Evolutionary conservation across 306 rosid species (phyloP).

Genomic region (Psophocarpus tetragonolobus): DNA sequence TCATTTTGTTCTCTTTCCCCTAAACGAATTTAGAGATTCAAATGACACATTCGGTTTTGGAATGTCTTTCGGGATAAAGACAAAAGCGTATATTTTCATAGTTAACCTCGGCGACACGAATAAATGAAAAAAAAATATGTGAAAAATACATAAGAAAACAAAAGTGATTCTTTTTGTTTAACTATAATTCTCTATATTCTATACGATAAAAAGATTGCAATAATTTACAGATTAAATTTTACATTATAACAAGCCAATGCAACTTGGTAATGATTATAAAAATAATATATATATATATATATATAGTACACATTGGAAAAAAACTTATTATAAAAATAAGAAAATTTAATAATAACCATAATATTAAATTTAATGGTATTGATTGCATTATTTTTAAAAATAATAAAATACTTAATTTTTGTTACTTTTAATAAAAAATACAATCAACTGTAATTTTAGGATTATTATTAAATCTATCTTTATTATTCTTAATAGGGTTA

Average conservation of each 20-base stretch:
- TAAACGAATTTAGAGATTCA: background rate
- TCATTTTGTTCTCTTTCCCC: background rate
- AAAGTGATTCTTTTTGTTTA: background rate
- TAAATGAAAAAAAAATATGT: background rate
- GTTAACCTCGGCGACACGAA: background rate
- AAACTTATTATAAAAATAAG: too few relatives aligned
- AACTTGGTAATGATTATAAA: too few relatives aligned
- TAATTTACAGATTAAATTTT: background rate
- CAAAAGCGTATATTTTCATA: slow-evolving; percentile 1
- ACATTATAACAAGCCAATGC: background rate
- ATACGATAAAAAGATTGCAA: background rate
- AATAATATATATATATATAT: too few relatives aligned
- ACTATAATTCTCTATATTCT: background rate
- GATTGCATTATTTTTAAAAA: too few relatives aligned
- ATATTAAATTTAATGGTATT: too few relatives aligned
- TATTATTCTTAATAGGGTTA: too few relatives aligned
- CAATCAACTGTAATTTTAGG: too few relatives aligned
- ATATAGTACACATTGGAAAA: too few relatives aligned
- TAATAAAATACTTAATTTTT: too few relatives aligned
- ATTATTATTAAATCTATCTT: too few relatives aligned
- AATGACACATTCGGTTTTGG: slow-evolving; percentile 18
- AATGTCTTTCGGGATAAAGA: background rate
- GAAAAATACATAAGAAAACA: background rate
- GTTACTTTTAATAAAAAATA: too few relatives aligned
- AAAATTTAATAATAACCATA: too few relatives aligned